Conservation (phyloP, 108 stramenopile genomes). For the Aurantiochytrium sp. region DNA sequence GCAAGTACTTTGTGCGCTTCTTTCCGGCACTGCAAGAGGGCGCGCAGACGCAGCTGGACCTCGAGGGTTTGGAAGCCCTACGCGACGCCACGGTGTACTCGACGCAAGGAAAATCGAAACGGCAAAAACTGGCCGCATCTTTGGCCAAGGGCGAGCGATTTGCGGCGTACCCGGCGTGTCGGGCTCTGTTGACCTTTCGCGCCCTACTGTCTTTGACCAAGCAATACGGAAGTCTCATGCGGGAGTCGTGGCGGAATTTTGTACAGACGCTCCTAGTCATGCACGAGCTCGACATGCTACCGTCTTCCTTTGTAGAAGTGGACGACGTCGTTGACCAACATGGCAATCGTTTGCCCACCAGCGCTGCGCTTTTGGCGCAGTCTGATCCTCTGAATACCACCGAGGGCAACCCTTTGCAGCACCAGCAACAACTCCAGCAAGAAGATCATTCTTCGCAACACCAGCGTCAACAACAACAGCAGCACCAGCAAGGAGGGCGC, state of each 20-base stretch:
- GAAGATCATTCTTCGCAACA: background rate
- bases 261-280: background rate
- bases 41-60: background rate
- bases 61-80: background rate
- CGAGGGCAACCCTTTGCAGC: background rate
- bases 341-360: background rate
- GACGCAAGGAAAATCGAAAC: background rate
- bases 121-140: background rate
- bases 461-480: background rate
- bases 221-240: background rate
- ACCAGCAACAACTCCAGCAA: background rate
- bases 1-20: slow-evolving; percentile 8
- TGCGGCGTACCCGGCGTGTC: background rate
- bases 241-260: slow-evolving; percentile 10
- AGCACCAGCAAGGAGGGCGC: background rate
- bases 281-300: background rate
- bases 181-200: background rate
- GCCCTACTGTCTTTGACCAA: background rate
- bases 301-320: background rate
- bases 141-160: background rate
- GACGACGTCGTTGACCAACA: background rate
- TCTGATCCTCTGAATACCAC: background rate
- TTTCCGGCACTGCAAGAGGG: slow-evolving; percentile 4
- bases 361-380: background rate
- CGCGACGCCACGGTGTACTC: background rate